Evolutionary conservation across 108 stramenopile genomes (phyloP), one percentile per base, ranked within the genome.

Genomic region (Craspedostauros australis): DNA sequence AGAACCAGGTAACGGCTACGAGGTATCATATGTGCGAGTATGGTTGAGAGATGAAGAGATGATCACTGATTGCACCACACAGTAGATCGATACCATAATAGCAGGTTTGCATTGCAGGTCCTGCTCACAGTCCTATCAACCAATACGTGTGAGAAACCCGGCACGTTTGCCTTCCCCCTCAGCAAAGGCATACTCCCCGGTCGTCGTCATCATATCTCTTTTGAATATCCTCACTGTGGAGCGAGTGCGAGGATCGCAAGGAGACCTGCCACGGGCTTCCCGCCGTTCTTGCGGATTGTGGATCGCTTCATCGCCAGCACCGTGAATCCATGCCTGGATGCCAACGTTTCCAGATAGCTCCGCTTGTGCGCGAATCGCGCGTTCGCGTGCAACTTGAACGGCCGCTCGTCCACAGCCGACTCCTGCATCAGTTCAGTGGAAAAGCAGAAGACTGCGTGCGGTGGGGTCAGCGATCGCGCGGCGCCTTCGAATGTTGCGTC

Each of bases 311-410:
- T 16, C 7, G 31, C 16, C 29, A 51, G 22, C 20, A 57, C 22
- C 15, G n/a, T n/a, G n/a, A 79, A 75, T 5, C 60, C 74, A 51
- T 47, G 54, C 16, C 66, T 33, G 14, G 50, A 37, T 9, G 49
- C 58, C 22, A 81, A 45, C 7, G 37, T 32, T 25, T 36, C 30
- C 6, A 79, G 64, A 42, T 79, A 79, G 31, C 56, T 50, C 21
- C 50, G 54, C 41, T 75, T 69, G 37, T 79, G 78, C 21, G 70
- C 65, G 51, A 79, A 79, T 57, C 74, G 40, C 6, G 78, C 78
- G 64, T 66, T 58, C 11, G 42, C 48, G 19, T 72, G 73, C 62
- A 74, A 66, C 15, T 60, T 44, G 53, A 60, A 75, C n/a, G n/a
- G n/a, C n/a, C n/a, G n/a, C n/a, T n/a, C n/a, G 9, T 48, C 41